Conservation (phyloP, 2,329 filamentous ascomycete genomes). For the Apiospora phragmitis region DNA sequence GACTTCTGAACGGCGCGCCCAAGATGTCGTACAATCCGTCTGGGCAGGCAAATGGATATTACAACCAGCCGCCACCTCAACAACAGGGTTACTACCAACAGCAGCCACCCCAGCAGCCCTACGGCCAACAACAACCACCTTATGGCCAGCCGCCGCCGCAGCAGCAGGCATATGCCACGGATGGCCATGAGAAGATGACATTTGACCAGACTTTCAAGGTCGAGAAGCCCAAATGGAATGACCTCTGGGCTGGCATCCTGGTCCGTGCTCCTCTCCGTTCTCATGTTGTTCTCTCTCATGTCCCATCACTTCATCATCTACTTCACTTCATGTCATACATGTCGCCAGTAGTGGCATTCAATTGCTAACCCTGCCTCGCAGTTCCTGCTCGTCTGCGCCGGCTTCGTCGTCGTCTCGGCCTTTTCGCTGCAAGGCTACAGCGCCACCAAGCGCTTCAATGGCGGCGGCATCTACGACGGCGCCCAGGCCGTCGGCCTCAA, state of each 20-base stretch:
- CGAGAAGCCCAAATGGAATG: conserved; percentile 83
- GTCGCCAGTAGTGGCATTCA: not conserved
- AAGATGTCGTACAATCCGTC: not conserved
- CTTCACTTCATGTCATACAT: not conserved
- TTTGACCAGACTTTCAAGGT: conserved; percentile 86
- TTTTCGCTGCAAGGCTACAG: conserved; percentile 74
- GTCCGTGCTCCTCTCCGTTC: conserved; percentile 42
- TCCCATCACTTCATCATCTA: not conserved
- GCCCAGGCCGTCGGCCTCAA: conserved; percentile 67
- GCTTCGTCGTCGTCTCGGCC: conserved; percentile 75
- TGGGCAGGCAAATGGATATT: not conserved
- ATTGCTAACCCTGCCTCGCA: conserved; percentile 29
- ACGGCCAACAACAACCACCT: not conserved
- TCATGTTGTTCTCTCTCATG: not conserved
- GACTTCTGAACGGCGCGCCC: not conserved
- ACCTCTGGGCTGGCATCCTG: conserved; percentile 84
- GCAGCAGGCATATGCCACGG: not conserved
- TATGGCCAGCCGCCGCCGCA: not conserved
- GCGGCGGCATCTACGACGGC: conserved; percentile 72
- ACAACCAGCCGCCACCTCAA: not conserved
- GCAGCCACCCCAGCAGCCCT: not conserved
- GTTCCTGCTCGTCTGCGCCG: conserved; percentile 70
- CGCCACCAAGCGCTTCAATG: conserved; percentile 60
- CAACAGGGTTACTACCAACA: not conserved
- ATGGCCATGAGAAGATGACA: conserved; percentile 45